Conservation (phyloP, 2,329 filamentous ascomycete genomes). For the Cephalotrichum gorgonifer region DNA sequence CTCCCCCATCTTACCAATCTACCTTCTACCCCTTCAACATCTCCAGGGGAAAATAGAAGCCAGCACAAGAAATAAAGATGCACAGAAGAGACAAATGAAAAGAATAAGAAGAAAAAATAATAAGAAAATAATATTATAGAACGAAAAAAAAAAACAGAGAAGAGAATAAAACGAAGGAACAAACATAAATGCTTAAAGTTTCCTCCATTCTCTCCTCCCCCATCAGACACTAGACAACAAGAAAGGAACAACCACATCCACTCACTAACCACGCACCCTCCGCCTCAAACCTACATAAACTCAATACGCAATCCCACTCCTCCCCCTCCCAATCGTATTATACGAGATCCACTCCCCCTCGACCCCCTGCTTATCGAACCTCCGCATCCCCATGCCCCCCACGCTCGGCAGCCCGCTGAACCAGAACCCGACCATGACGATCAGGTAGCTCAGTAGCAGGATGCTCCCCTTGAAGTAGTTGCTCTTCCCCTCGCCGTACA, state of each 20-base stretch:
- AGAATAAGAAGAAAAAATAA: too few relatives aligned
- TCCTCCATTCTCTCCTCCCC: too few relatives aligned
- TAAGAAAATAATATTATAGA: background rate
- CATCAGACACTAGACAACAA: background rate
- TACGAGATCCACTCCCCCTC: constrained; percentile 40
- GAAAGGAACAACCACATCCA: background rate
- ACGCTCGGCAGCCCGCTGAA: constrained; percentile 51
- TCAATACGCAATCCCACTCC: constrained; percentile 22
- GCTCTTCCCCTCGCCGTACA: constrained; percentile 97
- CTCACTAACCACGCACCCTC: background rate
- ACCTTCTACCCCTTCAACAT: too few relatives aligned
- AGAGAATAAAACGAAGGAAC: too few relatives aligned
- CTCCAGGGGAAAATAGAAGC: too few relatives aligned
- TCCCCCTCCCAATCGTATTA: constrained; percentile 41
- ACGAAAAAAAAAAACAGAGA: background rate
- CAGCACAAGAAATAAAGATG: too few relatives aligned
- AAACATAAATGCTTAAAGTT: background rate
- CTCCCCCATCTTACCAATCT: too few relatives aligned
- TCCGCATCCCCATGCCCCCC: constrained; percentile 25
- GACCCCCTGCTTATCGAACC: constrained; percentile 43
- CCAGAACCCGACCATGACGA: constrained; percentile 87
- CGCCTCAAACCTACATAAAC: background rate
- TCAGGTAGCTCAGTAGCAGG: constrained; percentile 82
- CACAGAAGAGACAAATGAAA: too few relatives aligned
- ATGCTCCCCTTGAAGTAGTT: constrained; percentile 99